phyloP scores from a whole-genome alignment of 441 rosid genomes.

The Eruca vesicaria region DNA sequence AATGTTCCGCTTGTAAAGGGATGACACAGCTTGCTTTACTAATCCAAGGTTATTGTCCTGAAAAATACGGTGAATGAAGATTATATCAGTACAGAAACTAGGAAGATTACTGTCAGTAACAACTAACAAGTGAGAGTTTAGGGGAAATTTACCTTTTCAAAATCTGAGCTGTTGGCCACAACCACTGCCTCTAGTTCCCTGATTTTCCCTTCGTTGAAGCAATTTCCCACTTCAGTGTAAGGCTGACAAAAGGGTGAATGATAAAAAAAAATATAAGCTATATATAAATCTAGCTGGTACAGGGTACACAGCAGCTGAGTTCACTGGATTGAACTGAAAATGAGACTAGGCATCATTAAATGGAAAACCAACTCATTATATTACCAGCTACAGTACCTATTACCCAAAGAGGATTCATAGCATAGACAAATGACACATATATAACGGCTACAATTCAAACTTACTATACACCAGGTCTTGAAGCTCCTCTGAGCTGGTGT shows the following conservation, averaged over 20 bases:
- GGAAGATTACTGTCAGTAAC: conserved; percentile 1
- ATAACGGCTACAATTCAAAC: conserved; percentile 5
- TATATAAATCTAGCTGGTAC: not conserved
- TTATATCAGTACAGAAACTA: not conserved
- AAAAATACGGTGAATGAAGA: conserved; percentile 15
- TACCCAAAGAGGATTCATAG: too few species aligned
- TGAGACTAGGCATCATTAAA: not conserved
- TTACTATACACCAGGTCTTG: conserved; percentile 63
- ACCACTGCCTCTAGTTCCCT: conserved; percentile 58
- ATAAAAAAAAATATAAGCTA: not conserved
- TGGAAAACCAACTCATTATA: not conserved
- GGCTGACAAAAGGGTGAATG: conserved; percentile 36
- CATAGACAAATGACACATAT: not conserved
- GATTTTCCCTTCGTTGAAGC: conserved; percentile 67
- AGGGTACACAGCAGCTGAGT: conserved; percentile 1
- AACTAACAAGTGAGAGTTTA: conserved; percentile 16
- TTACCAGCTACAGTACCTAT: too few species aligned
- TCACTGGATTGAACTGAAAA: not conserved
- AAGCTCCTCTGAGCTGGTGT: conserved; percentile 74
- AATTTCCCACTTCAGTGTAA: conserved; percentile 68
- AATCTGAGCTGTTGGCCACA: conserved; percentile 51
- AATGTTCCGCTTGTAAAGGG: conserved; percentile 93
- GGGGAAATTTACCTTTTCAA: conserved; percentile 53
- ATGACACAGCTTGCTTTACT: conserved; percentile 89
- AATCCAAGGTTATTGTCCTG: conserved; percentile 96